A percentile compares a stretch with the other conserved stretches of the same genome.
Evolutionary conservation across 768 basidiomycete genomes (phyloP).

Genomic region (Leccinum truebloodii): DNA sequence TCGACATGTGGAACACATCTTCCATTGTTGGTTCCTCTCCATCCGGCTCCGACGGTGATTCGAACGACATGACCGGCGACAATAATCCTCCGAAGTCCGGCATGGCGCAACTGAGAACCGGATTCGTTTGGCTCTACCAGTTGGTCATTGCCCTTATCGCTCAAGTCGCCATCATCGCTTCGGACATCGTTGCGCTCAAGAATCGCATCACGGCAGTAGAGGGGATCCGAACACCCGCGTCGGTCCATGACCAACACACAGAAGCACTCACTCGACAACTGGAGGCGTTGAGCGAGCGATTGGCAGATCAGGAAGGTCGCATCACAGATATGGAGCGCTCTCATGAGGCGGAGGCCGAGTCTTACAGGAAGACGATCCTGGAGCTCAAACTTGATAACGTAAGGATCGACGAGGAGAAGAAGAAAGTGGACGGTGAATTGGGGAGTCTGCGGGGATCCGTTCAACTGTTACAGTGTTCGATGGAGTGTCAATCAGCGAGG

Average conservation of each 20-base stretch:
- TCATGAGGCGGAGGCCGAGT: constrained; percentile 4
- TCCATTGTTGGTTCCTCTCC: neutral
- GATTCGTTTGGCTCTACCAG: constrained; percentile 10
- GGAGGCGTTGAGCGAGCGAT: constrained; percentile 6
- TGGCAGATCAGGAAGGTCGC: constrained; percentile 16
- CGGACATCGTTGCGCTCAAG: constrained; percentile 18
- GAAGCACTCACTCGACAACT: constrained; percentile 13
- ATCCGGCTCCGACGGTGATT: neutral
- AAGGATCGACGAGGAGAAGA: constrained; percentile 10
- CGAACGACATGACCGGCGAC: neutral
- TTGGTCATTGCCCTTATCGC: constrained; percentile 5
- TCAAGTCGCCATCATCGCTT: constrained; percentile 8
- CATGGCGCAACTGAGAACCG: constrained; percentile 4
- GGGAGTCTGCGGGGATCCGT: constrained; percentile 7
- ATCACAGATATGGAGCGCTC: constrained; percentile 12
- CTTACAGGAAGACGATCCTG: constrained; percentile 6
- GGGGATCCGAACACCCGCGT: neutral
- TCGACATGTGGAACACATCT: neutral
- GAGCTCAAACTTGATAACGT: constrained; percentile 15
- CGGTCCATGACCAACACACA: neutral
- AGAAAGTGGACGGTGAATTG: constrained; percentile 5
- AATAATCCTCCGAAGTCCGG: neutral
- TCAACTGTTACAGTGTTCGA: constrained; percentile 1
- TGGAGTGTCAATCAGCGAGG: constrained; percentile 19
- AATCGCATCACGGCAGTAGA: constrained; percentile 21